These are phyloP conservation scores for Penicillium sp. DNA, from an alignment of 2,329 filamentous ascomycete species.

Conservation along the genomic window DNA sequence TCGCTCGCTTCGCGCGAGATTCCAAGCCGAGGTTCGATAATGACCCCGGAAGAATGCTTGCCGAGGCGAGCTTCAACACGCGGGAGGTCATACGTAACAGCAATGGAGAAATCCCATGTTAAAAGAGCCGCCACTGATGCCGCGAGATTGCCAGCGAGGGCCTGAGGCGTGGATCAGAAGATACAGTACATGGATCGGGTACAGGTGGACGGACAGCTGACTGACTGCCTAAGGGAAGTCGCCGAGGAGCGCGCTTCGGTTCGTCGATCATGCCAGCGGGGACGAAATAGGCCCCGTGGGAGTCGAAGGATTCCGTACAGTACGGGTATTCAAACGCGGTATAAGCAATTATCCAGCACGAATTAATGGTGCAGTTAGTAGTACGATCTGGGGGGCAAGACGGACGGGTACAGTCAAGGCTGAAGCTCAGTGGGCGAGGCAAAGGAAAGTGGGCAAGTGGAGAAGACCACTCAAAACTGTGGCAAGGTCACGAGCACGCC, in stretches of 20 bases:
- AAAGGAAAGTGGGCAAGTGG: neutral
- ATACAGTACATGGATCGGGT: slow-evolving; percentile 1
- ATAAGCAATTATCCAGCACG: neutral
- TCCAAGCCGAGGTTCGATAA: slow-evolving; percentile 15
- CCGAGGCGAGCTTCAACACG: slow-evolving; percentile 11
- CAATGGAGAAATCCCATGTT: slow-evolving; percentile 4
- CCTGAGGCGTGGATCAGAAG: slow-evolving; percentile 25
- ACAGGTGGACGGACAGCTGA: slow-evolving; percentile 19
- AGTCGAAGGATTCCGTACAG: neutral
- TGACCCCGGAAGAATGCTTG: neutral
- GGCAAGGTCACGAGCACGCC: slow-evolving; percentile 27
- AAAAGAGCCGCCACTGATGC: slow-evolving; percentile 20
- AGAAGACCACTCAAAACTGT: slow-evolving; percentile 12
- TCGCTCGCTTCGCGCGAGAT: neutral
- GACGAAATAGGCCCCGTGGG: neutral
- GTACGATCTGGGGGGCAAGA: neutral
- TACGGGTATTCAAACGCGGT: neutral
- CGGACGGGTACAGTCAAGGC: neutral
- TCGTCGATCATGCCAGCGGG: slow-evolving; percentile 8
- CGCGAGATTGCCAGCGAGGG: neutral
- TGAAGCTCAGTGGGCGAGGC: neutral
- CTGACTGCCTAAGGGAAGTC: slow-evolving; percentile 12
- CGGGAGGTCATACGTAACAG: neutral
- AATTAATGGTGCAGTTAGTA: neutral
- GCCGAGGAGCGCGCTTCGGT: slow-evolving; percentile 17